Evolutionary conservation across 441 rosid genomes (phyloP).

Genomic region (Gossypium gossypioides): DNA sequence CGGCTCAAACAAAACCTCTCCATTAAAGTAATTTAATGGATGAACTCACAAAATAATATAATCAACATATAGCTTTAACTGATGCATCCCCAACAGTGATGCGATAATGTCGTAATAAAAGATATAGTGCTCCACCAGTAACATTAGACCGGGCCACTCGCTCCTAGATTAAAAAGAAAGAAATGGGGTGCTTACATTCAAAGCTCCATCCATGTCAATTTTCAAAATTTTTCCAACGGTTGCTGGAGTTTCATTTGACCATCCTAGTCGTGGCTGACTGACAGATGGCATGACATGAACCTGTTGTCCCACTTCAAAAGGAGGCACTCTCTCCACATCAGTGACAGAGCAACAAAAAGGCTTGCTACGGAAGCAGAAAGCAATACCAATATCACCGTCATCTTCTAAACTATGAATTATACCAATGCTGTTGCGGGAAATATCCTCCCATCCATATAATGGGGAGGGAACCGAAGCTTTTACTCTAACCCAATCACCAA

Average conservation of each 20-base stretch:
- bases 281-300: conserved; percentile 75
- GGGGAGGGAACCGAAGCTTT: conserved; percentile 96
- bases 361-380: conserved; percentile 93
- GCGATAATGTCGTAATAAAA: background rate
- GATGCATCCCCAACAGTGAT: background rate
- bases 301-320: conserved; percentile 89
- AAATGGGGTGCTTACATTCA: conserved; percentile 53
- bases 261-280: conserved; percentile 87
- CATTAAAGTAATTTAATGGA: background rate
- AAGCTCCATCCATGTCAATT: conserved; percentile 95
- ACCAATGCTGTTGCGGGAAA: conserved; percentile 72
- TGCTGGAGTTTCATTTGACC: conserved; percentile 93
- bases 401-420: conserved; percentile 91
- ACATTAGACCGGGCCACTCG: background rate
- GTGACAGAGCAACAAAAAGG: conserved; percentile 87
- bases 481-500: conserved; percentile 94
- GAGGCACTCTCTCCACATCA: conserved; percentile 80
- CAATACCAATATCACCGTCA: conserved; percentile 88
- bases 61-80: background rate
- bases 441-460: conserved; percentile 94
- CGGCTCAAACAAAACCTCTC: conserved; percentile 13
- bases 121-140: background rate
- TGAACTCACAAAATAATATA: too few relatives aligned
- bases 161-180: background rate
- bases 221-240: conserved; percentile 77